Evolutionary conservation across 345 rosid species (phyloP).

Genomic region (Psidium friedrichsthalianum): DNA sequence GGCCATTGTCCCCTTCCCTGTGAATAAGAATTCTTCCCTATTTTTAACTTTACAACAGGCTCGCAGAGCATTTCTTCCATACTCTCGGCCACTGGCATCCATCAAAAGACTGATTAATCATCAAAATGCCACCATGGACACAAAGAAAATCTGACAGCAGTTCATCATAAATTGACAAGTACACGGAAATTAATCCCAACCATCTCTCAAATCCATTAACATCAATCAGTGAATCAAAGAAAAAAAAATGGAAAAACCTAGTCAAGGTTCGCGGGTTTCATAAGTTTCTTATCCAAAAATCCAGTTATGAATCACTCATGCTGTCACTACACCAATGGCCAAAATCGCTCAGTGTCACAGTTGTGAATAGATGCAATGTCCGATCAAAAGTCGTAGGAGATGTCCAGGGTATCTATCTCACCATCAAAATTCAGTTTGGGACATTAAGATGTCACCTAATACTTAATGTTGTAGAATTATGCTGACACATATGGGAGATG

Average conservation of each 20-base stretch:
- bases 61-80: constrained; percentile 97
- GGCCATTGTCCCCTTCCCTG: constrained; percentile 97
- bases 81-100: constrained; percentile 75
- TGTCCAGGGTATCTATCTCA: neutral
- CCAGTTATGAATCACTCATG: neutral
- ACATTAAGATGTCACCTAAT: neutral
- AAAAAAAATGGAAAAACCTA: neutral
- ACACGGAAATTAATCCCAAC: neutral
- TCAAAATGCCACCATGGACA: neutral
- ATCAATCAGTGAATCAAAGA: neutral
- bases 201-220: neutral
- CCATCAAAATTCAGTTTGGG: neutral
- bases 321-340: neutral
- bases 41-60: constrained; percentile 99
- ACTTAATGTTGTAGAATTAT: neutral
- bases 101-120: neutral
- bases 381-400: neutral
- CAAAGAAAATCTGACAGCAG: neutral
- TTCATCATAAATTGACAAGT: neutral
- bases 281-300: neutral
- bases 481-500: neutral
- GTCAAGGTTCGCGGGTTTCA: neutral
- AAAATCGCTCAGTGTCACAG: neutral
- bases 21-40: constrained; percentile 96
- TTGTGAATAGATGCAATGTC: neutral